These are phyloP conservation scores for Colletotrichum lupini DNA, from an alignment of 2,329 filamentous ascomycete species.

Conservation along the genomic window DNA sequence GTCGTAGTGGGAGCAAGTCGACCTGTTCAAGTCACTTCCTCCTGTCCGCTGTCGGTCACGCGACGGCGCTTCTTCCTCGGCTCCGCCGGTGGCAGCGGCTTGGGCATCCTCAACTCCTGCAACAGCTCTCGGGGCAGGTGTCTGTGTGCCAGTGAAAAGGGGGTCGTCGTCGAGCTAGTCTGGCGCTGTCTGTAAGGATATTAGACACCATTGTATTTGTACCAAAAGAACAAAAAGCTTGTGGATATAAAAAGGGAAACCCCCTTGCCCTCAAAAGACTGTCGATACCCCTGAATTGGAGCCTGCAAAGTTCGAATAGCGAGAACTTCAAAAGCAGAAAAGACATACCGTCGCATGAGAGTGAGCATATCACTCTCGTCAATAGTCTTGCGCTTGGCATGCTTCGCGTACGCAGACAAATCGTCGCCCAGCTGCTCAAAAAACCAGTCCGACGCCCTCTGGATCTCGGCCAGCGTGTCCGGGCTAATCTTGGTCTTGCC, in stretches of 20 bases:
- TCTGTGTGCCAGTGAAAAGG: constrained; percentile 87
- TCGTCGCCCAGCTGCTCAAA: constrained; percentile 90
- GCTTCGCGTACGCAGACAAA: constrained; percentile 80
- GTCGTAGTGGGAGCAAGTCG: not conserved
- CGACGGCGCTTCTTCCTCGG: constrained; percentile 57
- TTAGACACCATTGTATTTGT: constrained; percentile 26
- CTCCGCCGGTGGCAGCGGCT: constrained; percentile 58
- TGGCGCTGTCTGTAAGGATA: constrained; percentile 76
- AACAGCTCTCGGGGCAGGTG: constrained; percentile 85
- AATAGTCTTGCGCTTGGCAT: constrained; percentile 86
- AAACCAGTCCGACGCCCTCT: constrained; percentile 89
- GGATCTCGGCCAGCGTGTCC: constrained; percentile 79
- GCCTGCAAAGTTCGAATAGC: constrained; percentile 23
- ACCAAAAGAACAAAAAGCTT: not conserved
- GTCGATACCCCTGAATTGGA: constrained; percentile 18
- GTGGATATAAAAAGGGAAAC: constrained; percentile 31
- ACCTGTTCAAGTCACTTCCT: constrained; percentile 11
- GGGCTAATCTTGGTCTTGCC: constrained; percentile 77
- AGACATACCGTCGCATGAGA: constrained; percentile 82
- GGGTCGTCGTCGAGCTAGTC: constrained; percentile 75
- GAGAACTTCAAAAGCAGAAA: constrained; percentile 38
- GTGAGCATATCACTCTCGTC: constrained; percentile 86
- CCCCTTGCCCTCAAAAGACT: not conserved
- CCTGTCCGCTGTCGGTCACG: constrained; percentile 34
- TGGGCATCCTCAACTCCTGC: constrained; percentile 80